Conservation (phyloP, 1,139 yeast species). For the Saccharomyces hybrid region DNA sequence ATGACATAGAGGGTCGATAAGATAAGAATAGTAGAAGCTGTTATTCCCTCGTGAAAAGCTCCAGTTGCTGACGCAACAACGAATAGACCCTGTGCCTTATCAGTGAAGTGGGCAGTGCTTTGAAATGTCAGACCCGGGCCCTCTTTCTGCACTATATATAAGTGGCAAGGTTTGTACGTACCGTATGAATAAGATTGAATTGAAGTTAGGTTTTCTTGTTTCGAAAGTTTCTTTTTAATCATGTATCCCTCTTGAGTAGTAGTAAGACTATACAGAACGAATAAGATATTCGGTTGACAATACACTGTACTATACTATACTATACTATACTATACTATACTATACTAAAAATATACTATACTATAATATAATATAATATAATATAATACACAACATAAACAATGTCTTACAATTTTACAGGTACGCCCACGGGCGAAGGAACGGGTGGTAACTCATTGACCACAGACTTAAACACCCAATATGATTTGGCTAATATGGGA, state of each 20-base stretch:
- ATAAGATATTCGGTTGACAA: neutral
- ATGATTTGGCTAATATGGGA: constrained; percentile 70
- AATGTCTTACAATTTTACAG: constrained; percentile 31
- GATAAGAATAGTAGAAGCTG: neutral
- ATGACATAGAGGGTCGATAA: neutral
- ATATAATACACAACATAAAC: constrained; percentile 2
- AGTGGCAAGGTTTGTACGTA: no score
- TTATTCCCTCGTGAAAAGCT: neutral
- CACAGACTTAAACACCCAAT: constrained; percentile 66
- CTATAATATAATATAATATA: neutral
- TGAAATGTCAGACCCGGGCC: neutral
- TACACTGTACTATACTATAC: neutral
- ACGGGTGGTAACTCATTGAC: constrained; percentile 77
- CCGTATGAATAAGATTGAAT: no score
- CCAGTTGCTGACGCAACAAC: neutral
- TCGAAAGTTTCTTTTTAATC: no score
- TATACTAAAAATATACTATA: neutral
- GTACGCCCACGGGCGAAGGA: constrained; percentile 47
- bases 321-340: neutral
- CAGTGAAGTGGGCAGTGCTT: neutral
- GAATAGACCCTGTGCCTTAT: constrained; percentile 1
- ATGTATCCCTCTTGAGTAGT: neutral
- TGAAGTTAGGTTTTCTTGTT: no score
- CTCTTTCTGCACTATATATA: neutral
- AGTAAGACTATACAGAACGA: neutral